A percentile compares a stretch with the other conserved stretches of the same genome.
phyloP scores from a whole-genome alignment of 345 rosid species.

The Citrus mangshanensis region DNA sequence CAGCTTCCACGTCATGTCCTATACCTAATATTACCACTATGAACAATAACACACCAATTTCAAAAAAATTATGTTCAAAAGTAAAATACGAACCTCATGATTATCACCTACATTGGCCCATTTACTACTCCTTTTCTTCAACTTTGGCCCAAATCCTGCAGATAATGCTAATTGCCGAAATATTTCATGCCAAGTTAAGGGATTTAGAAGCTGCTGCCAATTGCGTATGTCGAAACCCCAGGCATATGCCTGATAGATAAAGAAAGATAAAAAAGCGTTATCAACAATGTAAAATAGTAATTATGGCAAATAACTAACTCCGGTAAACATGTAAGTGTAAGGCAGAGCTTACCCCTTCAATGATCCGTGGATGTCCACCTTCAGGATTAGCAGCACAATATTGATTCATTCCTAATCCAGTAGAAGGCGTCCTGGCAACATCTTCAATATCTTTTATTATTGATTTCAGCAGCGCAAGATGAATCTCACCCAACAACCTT shows the following conservation, averaged over 20 bases:
- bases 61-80: neutral
- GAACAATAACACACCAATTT: neutral
- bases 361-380: slow-evolving; percentile 95
- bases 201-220: slow-evolving; percentile 88
- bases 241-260: slow-evolving; percentile 67
- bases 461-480: slow-evolving; percentile 72
- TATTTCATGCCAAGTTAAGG: slow-evolving; percentile 95
- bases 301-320: slow-evolving; percentile 1
- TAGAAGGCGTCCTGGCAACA: slow-evolving; percentile 84
- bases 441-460: slow-evolving; percentile 90
- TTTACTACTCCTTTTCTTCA: slow-evolving; percentile 54
- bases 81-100: slow-evolving; percentile 52
- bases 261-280: slow-evolving; percentile 7
- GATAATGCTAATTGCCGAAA: slow-evolving; percentile 86
- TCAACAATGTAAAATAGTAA: slow-evolving; percentile 17
- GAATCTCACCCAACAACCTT: slow-evolving; percentile 91
- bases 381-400: slow-evolving; percentile 83
- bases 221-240: slow-evolving; percentile 98
- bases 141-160: slow-evolving; percentile 85
- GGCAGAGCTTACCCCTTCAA: slow-evolving; percentile 76
- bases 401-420: slow-evolving; percentile 80
- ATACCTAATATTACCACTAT: neutral
- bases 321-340: slow-evolving; percentile 8
- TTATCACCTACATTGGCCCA: slow-evolving; percentile 46
- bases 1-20: neutral